Conservation (phyloP, 1,139 yeast genomes). For the Protomyces pachydermus region DNA sequence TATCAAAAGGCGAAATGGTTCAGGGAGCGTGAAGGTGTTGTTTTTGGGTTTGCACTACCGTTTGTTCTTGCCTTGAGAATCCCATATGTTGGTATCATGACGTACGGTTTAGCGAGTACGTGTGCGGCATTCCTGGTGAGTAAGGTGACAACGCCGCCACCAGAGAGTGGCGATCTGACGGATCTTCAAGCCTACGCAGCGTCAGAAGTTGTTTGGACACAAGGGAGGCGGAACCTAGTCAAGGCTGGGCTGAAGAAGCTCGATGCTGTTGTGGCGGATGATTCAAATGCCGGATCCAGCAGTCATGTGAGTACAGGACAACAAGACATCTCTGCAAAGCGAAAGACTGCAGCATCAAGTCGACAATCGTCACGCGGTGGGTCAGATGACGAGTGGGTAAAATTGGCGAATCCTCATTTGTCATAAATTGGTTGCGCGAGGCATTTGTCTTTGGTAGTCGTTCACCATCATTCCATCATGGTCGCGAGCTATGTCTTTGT, state of each 20-base stretch:
- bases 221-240: constrained; percentile 2
- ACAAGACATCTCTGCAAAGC: background rate
- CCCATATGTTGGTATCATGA: constrained; percentile 48
- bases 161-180: background rate
- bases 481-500: background rate
- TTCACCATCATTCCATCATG: no score
- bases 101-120: constrained; percentile 55
- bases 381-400: background rate
- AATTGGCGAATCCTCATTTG: background rate
- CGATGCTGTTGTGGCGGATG: background rate
- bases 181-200: background rate
- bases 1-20: constrained; percentile 52
- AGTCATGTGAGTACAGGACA: background rate
- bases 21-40: constrained; percentile 52
- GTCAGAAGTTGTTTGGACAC: background rate
- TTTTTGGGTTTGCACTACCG: constrained; percentile 56
- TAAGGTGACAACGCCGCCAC: constrained; percentile 39
- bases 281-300: background rate
- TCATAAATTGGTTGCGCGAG: no score
- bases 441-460: no score
- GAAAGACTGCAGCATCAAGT: background rate
- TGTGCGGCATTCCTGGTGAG: constrained; percentile 54
- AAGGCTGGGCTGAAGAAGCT: constrained; percentile 1
- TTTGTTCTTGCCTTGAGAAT: constrained; percentile 46
- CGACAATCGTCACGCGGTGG: background rate